Conservation (phyloP, 2,329 filamentous ascomycete species). For the Myriosclerotinia duriaeana region DNA sequence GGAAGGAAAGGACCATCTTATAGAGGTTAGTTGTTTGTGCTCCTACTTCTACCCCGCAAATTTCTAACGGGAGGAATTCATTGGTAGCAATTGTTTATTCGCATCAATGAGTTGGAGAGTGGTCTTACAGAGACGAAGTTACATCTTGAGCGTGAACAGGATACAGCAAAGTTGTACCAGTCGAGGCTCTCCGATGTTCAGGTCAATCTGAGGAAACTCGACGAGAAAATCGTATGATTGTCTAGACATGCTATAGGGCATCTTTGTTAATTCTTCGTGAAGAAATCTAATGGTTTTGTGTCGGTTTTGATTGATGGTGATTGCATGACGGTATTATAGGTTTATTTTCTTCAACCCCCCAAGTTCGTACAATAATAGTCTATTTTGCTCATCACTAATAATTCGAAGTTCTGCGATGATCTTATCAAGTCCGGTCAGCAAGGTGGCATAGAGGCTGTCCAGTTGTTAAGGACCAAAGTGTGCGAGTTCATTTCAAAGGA, state of each 20-base stretch:
- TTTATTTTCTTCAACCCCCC: not conserved
- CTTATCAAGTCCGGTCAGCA: constrained; percentile 4
- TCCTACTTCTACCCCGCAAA: not conserved
- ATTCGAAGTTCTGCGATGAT: constrained; percentile 5
- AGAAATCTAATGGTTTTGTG: constrained; percentile 35
- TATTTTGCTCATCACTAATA: not conserved
- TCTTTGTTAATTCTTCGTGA: constrained; percentile 4
- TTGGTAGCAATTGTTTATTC: constrained; percentile 19
- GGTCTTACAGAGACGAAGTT: constrained; percentile 20
- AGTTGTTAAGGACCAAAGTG: constrained; percentile 10
- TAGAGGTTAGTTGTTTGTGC: constrained; percentile 17
- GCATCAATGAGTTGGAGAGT: constrained; percentile 24
- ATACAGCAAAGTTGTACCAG: constrained; percentile 23
- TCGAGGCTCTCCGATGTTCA: constrained; percentile 14
- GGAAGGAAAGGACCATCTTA: constrained; percentile 22
- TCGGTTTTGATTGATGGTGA: constrained; percentile 45
- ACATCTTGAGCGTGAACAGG: constrained; percentile 26
- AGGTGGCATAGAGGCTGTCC: not conserved
- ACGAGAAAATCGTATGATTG: not conserved
- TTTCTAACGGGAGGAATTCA: not conserved
- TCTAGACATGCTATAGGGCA: not conserved
- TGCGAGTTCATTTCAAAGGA: constrained; percentile 23
- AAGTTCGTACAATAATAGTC: not conserved
- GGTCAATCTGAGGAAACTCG: constrained; percentile 5
- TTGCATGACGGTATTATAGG: constrained; percentile 41